These are phyloP conservation scores for Annona squamosa DNA, from an alignment of 164 flowering plant genomes.

Conservation along the genomic window DNA sequence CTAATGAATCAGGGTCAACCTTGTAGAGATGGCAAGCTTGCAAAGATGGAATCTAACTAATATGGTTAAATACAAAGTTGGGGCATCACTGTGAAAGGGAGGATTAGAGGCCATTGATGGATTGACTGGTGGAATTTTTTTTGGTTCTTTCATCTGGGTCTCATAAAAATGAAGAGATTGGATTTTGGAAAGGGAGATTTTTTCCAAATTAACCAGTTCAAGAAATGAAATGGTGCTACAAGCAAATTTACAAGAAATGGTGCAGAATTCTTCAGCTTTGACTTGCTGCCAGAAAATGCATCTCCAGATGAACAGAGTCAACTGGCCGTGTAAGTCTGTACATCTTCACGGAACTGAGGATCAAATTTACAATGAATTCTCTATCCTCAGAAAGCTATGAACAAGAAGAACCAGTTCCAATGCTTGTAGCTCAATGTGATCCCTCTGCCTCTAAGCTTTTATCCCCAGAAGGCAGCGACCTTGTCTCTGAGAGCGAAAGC, in stretches of 20 bases:
- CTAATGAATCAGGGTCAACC: slow-evolving; percentile 1
- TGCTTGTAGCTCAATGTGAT: slow-evolving; percentile 25
- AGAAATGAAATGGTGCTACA: slow-evolving; percentile 41
- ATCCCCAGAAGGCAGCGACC: slow-evolving; percentile 62
- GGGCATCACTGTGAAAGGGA: neutral
- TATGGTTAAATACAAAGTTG: neutral
- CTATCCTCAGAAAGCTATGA: slow-evolving; percentile 24
- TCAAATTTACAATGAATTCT: slow-evolving; percentile 49
- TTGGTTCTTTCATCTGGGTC: neutral
- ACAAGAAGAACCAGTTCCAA: slow-evolving; percentile 26
- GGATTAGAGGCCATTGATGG: slow-evolving; percentile 4
- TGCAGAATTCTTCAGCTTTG: slow-evolving; percentile 31
- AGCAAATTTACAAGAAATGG: slow-evolving; percentile 50
- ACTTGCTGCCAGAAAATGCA: slow-evolving; percentile 33
- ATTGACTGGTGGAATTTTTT: neutral
- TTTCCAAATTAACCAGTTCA: slow-evolving; percentile 30
- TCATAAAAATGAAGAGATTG: slow-evolving; percentile 4
- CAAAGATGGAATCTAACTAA: neutral
- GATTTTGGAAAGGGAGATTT: slow-evolving; percentile 26
- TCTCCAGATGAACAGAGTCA: slow-evolving; percentile 35
- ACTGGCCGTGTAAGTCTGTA: slow-evolving; percentile 44
- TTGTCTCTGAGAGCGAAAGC: slow-evolving; percentile 59
- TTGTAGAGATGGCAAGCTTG: neutral
- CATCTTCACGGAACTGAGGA: slow-evolving; percentile 50
- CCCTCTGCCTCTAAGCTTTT: slow-evolving; percentile 53